A percentile compares a stretch with the other conserved stretches of the same genome.
Evolutionary conservation across 768 basidiomycete genomes (phyloP).

Genomic region (Lactarius indigo): DNA sequence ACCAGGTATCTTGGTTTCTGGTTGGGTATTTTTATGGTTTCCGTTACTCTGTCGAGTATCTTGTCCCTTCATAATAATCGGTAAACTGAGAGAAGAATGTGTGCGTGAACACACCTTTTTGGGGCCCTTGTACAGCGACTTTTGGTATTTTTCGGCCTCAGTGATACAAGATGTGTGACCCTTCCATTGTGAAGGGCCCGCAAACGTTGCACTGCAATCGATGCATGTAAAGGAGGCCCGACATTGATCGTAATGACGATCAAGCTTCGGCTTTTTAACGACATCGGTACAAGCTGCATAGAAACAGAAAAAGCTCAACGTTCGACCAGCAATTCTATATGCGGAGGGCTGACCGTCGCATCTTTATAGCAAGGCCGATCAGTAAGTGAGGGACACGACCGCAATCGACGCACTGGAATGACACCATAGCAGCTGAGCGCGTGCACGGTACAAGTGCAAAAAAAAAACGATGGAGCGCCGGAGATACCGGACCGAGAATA

Average conservation of each 20-base stretch:
- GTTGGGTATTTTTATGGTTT: slow-evolving; percentile 7
- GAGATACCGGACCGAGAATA: background rate
- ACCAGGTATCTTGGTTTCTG: slow-evolving; percentile 23
- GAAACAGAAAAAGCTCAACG: background rate
- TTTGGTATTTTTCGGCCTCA: slow-evolving; percentile 94
- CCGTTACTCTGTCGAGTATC: slow-evolving; percentile 3
- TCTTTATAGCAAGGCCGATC: slow-evolving; percentile 6
- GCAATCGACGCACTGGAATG: slow-evolving; percentile 24
- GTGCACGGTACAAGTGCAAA: background rate
- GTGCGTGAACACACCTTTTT: slow-evolving; percentile 43
- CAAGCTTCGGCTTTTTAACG: slow-evolving; percentile 91
- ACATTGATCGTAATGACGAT: slow-evolving; percentile 67
- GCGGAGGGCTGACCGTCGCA: slow-evolving; percentile 26
- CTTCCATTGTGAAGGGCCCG: slow-evolving; percentile 73
- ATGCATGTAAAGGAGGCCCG: slow-evolving; percentile 73
- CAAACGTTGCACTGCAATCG: slow-evolving; percentile 86
- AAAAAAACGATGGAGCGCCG: background rate
- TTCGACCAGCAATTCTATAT: background rate
- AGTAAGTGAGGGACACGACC: slow-evolving; percentile 21
- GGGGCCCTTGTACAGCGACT: slow-evolving; percentile 76
- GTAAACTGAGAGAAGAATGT: slow-evolving; percentile 28
- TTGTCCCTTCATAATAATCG: background rate
- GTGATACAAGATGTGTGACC: slow-evolving; percentile 79
- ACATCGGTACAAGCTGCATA: slow-evolving; percentile 72
- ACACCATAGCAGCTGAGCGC: slow-evolving; percentile 18